Percentiles rank a stretch among this genome's conserved stretches.
phyloP scores from a whole-genome alignment of 2,329 filamentous ascomycete species.

The Verruconis gallopava region DNA sequence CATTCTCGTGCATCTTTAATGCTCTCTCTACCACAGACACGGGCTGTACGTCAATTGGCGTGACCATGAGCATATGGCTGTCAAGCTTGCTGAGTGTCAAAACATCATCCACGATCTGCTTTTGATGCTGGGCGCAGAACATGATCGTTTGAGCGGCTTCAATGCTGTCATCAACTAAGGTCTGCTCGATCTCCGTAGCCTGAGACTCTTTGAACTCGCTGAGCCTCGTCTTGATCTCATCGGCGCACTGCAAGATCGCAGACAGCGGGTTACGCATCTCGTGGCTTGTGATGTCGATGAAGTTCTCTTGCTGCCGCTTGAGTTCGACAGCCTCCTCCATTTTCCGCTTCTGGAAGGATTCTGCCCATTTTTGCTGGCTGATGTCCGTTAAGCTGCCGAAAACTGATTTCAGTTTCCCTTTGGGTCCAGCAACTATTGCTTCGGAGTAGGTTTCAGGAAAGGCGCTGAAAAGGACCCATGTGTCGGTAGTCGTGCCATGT shows the following conservation, averaged over 20 bases:
- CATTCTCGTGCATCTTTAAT: slow-evolving; percentile 67
- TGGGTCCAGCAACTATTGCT: not conserved
- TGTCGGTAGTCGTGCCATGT: slow-evolving; percentile 48
- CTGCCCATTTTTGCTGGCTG: slow-evolving; percentile 72
- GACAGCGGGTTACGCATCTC: slow-evolving; percentile 67
- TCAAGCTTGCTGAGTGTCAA: slow-evolving; percentile 48
- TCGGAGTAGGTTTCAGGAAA: slow-evolving; percentile 44
- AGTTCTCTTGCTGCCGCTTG: slow-evolving; percentile 69
- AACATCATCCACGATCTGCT: slow-evolving; percentile 40
- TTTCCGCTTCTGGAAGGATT: slow-evolving; percentile 63
- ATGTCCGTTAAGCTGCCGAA: slow-evolving; percentile 80
- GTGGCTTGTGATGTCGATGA: slow-evolving; percentile 67
- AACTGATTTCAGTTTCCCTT: slow-evolving; percentile 48
- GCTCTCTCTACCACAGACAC: slow-evolving; percentile 52
- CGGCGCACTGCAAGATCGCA: slow-evolving; percentile 62
- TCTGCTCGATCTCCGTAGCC: slow-evolving; percentile 30
- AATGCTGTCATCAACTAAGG: slow-evolving; percentile 46
- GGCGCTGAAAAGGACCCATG: slow-evolving; percentile 66
- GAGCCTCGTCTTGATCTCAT: slow-evolving; percentile 51
- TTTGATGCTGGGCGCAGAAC: slow-evolving; percentile 68
- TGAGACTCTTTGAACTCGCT: slow-evolving; percentile 33
- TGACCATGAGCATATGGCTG: slow-evolving; percentile 59
- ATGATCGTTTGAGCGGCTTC: slow-evolving; percentile 68
- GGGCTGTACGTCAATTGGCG: slow-evolving; percentile 56
- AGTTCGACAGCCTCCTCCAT: slow-evolving; percentile 71